Percentiles rank a stretch among this genome's conserved stretches.
Evolutionary conservation across 768 basidiomycete species (phyloP).

Genomic region (Tricholoma hemisulphureum): DNA sequence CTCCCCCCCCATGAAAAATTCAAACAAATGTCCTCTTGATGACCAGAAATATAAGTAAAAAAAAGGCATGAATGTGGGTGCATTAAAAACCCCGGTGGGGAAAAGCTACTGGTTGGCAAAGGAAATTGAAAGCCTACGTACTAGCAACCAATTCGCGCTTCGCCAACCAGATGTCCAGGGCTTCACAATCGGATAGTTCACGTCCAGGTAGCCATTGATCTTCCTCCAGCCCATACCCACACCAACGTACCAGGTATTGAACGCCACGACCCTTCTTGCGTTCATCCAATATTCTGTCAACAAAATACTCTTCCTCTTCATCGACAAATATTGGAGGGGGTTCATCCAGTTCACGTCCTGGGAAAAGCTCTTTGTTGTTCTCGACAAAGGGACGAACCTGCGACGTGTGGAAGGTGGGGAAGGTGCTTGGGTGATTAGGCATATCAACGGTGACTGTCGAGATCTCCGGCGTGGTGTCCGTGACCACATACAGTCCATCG

Average conservation of each 20-base stretch:
- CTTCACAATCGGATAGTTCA: constrained; percentile 18
- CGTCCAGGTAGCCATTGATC: constrained; percentile 26
- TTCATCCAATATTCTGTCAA: constrained; percentile 28
- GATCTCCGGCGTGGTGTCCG: constrained; percentile 8
- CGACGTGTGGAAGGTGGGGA: constrained; percentile 35
- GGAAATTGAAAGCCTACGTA: too few species aligned
- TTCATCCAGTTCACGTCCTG: constrained; percentile 15
- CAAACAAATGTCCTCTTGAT: too few species aligned
- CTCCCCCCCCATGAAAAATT: background rate
- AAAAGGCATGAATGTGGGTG: too few species aligned
- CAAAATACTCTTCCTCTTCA: constrained; percentile 23
- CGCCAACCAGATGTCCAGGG: too few species aligned
- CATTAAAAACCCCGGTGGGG: too few species aligned
- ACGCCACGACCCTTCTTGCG: constrained; percentile 16
- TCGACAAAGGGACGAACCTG: constrained; percentile 21
- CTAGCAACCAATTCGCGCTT: too few species aligned
- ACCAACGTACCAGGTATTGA: constrained; percentile 32
- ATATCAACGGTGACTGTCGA: constrained; percentile 23
- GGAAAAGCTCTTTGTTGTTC: constrained; percentile 34
- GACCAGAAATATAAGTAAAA: background rate
- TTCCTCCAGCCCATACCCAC: constrained; percentile 23
- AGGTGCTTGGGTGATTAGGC: constrained; percentile 15
- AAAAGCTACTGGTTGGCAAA: too few species aligned
- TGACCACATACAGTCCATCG: constrained; percentile 29
- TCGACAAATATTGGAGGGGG: constrained; percentile 24